Conservation (phyloP, 2,329 filamentous ascomycete species). For the Colletotrichum shisoi region DNA sequence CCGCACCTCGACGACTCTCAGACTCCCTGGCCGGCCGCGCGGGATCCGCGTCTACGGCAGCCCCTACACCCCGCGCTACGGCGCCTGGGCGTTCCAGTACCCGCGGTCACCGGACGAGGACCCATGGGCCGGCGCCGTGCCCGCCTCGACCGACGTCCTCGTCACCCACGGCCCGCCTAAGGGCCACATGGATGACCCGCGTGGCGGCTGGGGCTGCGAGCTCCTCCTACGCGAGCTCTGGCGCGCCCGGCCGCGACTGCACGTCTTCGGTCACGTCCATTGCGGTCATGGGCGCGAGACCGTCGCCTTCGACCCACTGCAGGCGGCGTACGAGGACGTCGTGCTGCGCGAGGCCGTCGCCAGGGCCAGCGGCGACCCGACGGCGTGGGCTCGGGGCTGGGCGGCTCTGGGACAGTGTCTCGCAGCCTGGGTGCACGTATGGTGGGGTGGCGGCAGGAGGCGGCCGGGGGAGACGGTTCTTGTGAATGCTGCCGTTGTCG, state of each 20-base stretch:
- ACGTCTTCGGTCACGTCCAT: slow-evolving; percentile 53
- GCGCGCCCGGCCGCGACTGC: slow-evolving; percentile 46
- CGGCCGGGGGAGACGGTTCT: not conserved
- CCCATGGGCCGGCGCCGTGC: slow-evolving; percentile 43
- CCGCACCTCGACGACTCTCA: slow-evolving; percentile 39
- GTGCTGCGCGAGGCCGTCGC: slow-evolving; percentile 5
- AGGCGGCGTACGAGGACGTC: slow-evolving; percentile 42
- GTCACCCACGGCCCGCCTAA: slow-evolving; percentile 52
- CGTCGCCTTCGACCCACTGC: slow-evolving; percentile 45
- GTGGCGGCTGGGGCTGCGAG: slow-evolving; percentile 45
- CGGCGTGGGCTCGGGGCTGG: not conserved
- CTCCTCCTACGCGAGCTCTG: slow-evolving; percentile 46
- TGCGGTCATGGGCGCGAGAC: slow-evolving; percentile 47
- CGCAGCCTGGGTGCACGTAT: slow-evolving; percentile 12
- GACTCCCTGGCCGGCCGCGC: slow-evolving; percentile 41
- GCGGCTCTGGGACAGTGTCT: slow-evolving; percentile 1
- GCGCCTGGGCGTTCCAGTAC: slow-evolving; percentile 56
- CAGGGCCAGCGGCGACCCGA: not conserved
- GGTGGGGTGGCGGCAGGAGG: slow-evolving; percentile 22
- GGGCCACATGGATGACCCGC: slow-evolving; percentile 48
- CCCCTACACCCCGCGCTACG: slow-evolving; percentile 47
- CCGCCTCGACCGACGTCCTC: slow-evolving; percentile 48
- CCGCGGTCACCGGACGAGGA: slow-evolving; percentile 41
- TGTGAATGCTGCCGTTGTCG: slow-evolving; percentile 28
- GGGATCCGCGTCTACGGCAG: slow-evolving; percentile 49